These are phyloP conservation scores for Chaetomium sp. DNA, from an alignment of 2,329 filamentous ascomycete genomes.

Conservation along the genomic window DNA sequence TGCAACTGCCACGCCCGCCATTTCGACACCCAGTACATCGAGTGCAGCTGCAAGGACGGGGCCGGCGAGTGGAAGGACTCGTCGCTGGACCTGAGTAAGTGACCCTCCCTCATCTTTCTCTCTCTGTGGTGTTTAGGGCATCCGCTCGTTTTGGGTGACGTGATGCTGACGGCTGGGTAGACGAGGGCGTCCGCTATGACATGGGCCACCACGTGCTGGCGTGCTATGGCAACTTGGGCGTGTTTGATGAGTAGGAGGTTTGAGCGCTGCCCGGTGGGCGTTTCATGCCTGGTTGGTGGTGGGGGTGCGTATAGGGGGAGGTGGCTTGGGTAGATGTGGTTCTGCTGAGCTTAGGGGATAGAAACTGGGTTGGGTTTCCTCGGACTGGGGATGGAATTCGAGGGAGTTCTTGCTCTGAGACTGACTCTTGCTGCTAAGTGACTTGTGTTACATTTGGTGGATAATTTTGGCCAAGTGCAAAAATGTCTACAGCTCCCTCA, in stretches of 20 bases:
- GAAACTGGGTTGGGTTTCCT: neutral
- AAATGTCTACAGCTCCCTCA: neutral
- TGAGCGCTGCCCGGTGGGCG: neutral
- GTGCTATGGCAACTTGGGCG: conserved; percentile 7
- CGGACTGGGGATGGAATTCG: neutral
- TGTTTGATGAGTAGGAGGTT: neutral
- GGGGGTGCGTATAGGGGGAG: neutral
- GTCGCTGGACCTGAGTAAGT: conserved; percentile 9
- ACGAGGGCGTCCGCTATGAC: conserved; percentile 16
- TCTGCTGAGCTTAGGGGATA: neutral
- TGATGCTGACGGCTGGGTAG: neutral
- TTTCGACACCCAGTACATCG: conserved; percentile 9
- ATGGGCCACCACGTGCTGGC: conserved; percentile 8
- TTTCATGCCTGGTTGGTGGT: neutral
- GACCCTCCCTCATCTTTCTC: too few relatives aligned
- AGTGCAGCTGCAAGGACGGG: neutral
- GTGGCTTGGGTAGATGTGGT: neutral
- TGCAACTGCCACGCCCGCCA: conserved; percentile 7
- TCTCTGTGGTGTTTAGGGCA: too few relatives aligned
- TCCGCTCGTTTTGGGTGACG: neutral
- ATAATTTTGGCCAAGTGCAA: neutral
- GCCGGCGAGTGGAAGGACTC: neutral
- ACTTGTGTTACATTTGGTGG: neutral
- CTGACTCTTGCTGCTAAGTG: neutral
- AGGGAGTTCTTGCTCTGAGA: neutral